Base-by-base conservation (phyloP, 192 early-diverging fungal genomes). In the Coemansia sp. region DNA sequence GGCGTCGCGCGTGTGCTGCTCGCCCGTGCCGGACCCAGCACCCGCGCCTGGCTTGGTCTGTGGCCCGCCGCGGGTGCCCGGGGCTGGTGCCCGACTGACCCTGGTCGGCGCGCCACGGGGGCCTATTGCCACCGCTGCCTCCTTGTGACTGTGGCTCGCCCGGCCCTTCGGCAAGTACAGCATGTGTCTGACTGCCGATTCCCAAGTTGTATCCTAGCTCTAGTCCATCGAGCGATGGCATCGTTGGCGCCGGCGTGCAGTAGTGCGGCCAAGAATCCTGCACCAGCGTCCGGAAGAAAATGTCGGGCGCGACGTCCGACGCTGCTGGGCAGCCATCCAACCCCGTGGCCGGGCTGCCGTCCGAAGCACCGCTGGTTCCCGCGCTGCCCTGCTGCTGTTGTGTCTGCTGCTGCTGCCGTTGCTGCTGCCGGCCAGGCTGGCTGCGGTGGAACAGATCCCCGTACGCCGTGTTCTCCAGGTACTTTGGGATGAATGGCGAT, bases 231-330 rank as follows among this genome's bases (percentile, higher is more conserved):
- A 72, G 49, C 16, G 68, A 46, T 4, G 68, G 47, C 38, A 53
- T 51, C 6, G 61, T 51, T 1, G 68, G 52, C 11, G 48, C 61
- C 5, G 68, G 62, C 28, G 53, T 64, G 40, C 68, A 72, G 49
- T 72, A 72, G 39, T 72, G 68, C 9, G 68, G 68, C 68, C 68
- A 72, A 29, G 68, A 55, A 27, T 72, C 68, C 27, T 64, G 61
- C 12, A 67, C 70, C 33, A 74, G 47, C 11, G 63, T 56, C 23
- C 38, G 50, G 47, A 66, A 74, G 42, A 74, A 74, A 26, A 62
- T 49, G 37, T 74, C 64, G 0, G 64, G 70, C 9, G 70, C 50
- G 34, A 74, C 43, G 7, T 16, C 36, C 7, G 48, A 33, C 26
- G 35, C 27, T 1, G 23, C 30, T 13, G 25, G 20, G 32, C 30